Evolutionary conservation across 2,329 filamentous ascomycete species (phyloP).

Genomic region (Arthrobotrys iridis): DNA sequence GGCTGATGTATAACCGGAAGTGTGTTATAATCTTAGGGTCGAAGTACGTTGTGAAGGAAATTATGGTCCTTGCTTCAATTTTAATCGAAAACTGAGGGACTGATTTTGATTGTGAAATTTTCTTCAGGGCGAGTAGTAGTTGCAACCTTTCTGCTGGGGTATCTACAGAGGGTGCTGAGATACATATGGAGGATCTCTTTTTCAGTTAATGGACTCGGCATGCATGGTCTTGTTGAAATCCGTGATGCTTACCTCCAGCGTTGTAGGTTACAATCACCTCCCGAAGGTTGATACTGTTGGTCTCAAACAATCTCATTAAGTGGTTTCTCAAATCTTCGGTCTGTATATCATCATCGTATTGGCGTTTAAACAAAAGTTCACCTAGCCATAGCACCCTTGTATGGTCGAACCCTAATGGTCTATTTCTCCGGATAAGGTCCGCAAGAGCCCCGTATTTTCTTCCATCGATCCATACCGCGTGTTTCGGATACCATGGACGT

Average conservation of each 20-base stretch:
- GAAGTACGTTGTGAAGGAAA: background rate
- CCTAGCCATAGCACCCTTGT: too few species aligned
- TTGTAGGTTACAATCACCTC: background rate
- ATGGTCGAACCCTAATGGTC: too few species aligned
- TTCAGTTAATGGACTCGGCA: too few species aligned
- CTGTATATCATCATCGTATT: too few species aligned
- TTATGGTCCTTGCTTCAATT: conserved; percentile 38
- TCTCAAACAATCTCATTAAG: background rate
- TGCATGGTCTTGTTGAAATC: background rate
- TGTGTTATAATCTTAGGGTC: background rate
- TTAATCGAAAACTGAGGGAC: background rate
- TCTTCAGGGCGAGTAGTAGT: background rate
- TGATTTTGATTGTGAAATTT: background rate
- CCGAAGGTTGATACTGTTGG: background rate
- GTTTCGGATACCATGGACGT: background rate
- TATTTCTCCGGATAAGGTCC: background rate
- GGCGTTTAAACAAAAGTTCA: too few species aligned
- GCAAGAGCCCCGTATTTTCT: background rate
- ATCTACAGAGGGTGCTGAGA: too few species aligned
- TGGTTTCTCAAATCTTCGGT: too few species aligned
- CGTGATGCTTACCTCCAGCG: background rate
- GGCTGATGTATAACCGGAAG: background rate
- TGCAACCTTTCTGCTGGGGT: too few species aligned
- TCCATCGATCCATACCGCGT: background rate
- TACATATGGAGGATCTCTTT: too few species aligned